Base-by-base conservation (phyloP, 179 eudicot genomes). In the Beta lomatogona region DNA sequence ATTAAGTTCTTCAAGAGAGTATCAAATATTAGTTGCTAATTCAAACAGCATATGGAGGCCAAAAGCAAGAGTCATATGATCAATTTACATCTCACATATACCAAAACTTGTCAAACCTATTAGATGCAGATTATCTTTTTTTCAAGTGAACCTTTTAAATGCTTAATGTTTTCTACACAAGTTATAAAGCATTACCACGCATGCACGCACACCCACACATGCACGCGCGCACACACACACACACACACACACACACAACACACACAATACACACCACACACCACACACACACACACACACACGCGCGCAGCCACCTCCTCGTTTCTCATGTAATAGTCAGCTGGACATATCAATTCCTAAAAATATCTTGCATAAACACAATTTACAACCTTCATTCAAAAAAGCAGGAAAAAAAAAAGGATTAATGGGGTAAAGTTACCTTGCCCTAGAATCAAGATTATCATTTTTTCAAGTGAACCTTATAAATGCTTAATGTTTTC, bases 361-460 rank as follows among this genome's bases (percentile, higher is more conserved):
- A 28, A 28, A 28, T 28, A 1, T 28, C 31, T 28, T 28, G 31
- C 31, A 28, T 28, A 28, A 28, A 28, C 31, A 52, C 6, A 50
- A 70, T 46, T 63, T 57, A 65, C 3, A 28, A 59, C 71, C n/a
- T 66, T 54, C 54, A 72, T 44, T 73, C 53, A 21, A 59, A 52
- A 22, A 46, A 36, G 57, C 18, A 10, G 1, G 66, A 8, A 31
- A 16, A 75, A 54, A 0, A 59, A 55, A n/a, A n/a, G n/a, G n/a
- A n/a, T n/a, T 15, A 52, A 46, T 67, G 36, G 50, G 28, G 70
- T 22, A 28, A 75, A 69, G 9, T 63, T 93, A 95, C 98, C 98
- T 91, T 89, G 93, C 75, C 97, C 98, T 76, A 95, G 97, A 80
- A 95, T 67, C 92, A 93, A 78, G 71, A 93, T n/a, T n/a, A n/a